A percentile compares a stretch with the other conserved stretches of the same genome.
phyloP scores from a whole-genome alignment of 208 protist genomes.

The Acanthamoeba lenticulata region DNA sequence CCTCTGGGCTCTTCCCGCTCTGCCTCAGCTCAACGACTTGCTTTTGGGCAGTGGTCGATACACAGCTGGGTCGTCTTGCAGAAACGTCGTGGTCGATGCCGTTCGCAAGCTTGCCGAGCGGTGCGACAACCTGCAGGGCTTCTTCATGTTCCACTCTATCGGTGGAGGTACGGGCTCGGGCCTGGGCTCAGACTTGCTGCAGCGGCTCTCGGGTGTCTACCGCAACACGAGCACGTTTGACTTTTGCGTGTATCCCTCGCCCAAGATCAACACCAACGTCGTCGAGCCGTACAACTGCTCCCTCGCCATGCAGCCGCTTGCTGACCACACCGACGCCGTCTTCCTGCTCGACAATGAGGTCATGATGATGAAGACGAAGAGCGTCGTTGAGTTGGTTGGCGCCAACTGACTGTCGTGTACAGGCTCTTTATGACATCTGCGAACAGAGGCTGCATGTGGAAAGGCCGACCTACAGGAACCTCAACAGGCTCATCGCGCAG shows the following conservation, averaged over 20 bases:
- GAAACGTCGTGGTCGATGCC: constrained; percentile 88
- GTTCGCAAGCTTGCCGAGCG: constrained; percentile 98
- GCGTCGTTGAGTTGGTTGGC: no score
- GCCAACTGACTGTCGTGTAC: no score
- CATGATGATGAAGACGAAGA: constrained; percentile 81
- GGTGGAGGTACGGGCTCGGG: constrained; percentile 99
- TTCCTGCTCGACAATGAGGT: constrained; percentile 97
- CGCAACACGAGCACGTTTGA: constrained; percentile 98
- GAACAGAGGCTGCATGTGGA: constrained; percentile 94
- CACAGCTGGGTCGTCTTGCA: not conserved
- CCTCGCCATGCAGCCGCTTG: constrained; percentile 94
- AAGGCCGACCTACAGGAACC: constrained; percentile 95
- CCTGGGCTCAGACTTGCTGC: constrained; percentile 96
- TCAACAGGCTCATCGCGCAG: constrained; percentile 96
- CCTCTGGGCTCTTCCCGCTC: no score
- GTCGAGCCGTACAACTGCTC: constrained; percentile 98
- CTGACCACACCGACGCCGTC: constrained; percentile 94
- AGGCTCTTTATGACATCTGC: constrained; percentile 95
- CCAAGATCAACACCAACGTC: constrained; percentile 95
- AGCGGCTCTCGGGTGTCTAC: constrained; percentile 97
- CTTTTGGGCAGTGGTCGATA: not conserved
- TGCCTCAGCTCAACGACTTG: no score
- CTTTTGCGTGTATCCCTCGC: constrained; percentile 95
- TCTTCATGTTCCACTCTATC: constrained; percentile 98
- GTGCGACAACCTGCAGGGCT: constrained; percentile 98